A percentile compares a stretch with the other conserved stretches of the same genome.
Evolutionary conservation across 2,329 filamentous ascomycete species (phyloP).

Genomic region (Dryadomyces quercivorus): DNA sequence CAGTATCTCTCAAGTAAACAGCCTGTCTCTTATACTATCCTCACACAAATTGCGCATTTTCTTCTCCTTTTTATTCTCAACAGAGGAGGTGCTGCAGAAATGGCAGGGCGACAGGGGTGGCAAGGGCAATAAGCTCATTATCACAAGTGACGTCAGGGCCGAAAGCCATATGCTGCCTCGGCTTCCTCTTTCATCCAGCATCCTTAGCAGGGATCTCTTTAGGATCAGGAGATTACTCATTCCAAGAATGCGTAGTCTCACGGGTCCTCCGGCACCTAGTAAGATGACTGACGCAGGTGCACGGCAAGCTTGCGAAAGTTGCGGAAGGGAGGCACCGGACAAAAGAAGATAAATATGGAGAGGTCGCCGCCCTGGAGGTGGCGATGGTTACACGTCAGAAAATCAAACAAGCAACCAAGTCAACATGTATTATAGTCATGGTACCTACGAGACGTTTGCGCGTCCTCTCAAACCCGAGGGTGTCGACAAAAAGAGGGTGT

Average conservation of each 20-base stretch:
- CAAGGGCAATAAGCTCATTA: too few species aligned
- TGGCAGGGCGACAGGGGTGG: too few species aligned
- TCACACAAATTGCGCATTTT: too few species aligned
- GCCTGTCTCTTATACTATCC: too few species aligned
- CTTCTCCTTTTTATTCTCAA: too few species aligned
- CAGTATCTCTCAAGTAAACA: too few species aligned
- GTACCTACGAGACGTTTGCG: conserved; percentile 14
- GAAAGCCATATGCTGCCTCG: background rate
- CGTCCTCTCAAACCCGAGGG: conserved; percentile 12
- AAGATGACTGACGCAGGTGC: too few species aligned
- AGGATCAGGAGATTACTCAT: background rate
- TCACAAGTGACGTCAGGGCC: too few species aligned
- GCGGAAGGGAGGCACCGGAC: background rate
- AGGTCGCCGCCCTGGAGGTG: background rate
- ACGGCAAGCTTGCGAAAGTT: background rate
- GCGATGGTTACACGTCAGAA: background rate
- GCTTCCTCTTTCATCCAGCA: background rate
- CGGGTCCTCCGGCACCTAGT: background rate
- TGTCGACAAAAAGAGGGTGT: conserved; percentile 15
- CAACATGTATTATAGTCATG: conserved; percentile 18
- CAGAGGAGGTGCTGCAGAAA: too few species aligned
- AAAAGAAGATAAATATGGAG: background rate
- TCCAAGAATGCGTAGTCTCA: background rate
- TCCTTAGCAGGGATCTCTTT: background rate
- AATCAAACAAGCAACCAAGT: too few species aligned